Evolutionary conservation across 495 filamentous ascomycete species (phyloP).

Genomic region (Bombardia bombarda): DNA sequence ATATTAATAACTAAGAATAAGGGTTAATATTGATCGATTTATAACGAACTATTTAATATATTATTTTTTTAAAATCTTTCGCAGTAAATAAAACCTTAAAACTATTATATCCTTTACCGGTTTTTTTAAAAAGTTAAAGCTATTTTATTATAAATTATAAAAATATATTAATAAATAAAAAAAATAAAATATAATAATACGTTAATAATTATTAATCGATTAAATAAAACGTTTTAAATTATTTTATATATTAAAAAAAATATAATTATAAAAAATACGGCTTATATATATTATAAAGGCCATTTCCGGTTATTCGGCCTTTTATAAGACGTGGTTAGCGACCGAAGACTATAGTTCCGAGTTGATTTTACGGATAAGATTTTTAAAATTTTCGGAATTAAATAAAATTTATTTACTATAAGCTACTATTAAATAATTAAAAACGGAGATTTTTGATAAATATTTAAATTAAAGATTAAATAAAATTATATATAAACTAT

Average conservation of each 20-base stretch:
- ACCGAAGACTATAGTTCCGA: too few species aligned
- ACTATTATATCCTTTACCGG: background rate
- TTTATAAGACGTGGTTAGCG: too few species aligned
- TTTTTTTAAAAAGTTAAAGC: background rate
- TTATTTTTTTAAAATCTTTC: background rate
- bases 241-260: background rate
- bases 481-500: background rate
- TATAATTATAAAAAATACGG: too few species aligned
- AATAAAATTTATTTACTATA: background rate
- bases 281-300: too few species aligned
- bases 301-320: too few species aligned
- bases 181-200: background rate
- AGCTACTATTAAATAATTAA: background rate
- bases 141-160: background rate
- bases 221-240: background rate
- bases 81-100: background rate
- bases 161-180: background rate
- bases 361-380: too few species aligned
- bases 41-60: background rate
- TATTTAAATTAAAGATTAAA: background rate
- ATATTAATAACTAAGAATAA: background rate
- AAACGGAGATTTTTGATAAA: too few species aligned
- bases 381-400: background rate
- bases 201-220: background rate
- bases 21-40: background rate